A percentile compares a stretch with the other conserved stretches of the same genome.
These are phyloP conservation scores for Alternaria ethzedia DNA, from an alignment of 2,329 filamentous ascomycete species.

Conservation along the genomic window DNA sequence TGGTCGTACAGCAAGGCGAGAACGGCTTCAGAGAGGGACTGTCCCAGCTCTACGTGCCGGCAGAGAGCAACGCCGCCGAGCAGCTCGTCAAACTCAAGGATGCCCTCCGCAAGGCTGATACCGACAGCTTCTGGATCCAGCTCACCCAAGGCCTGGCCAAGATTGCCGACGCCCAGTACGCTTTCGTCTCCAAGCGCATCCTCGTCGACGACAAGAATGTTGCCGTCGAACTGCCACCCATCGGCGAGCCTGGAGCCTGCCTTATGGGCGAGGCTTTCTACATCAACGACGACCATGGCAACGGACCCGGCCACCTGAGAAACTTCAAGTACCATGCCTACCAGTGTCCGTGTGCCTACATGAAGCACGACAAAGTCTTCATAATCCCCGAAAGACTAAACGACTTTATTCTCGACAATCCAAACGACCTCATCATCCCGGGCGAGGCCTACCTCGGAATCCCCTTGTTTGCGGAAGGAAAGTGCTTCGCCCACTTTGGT, in stretches of 20 bases:
- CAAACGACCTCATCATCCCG: constrained; percentile 65
- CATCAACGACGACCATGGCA: constrained; percentile 65
- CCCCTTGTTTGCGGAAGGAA: constrained; percentile 68
- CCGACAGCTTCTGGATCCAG: constrained; percentile 68
- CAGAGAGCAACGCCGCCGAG: constrained; percentile 68
- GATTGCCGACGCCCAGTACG: constrained; percentile 70
- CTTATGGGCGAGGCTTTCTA: constrained; percentile 71
- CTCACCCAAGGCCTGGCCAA: constrained; percentile 69
- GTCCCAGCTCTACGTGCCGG: constrained; percentile 43
- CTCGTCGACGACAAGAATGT: constrained; percentile 64
- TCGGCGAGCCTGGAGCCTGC: constrained; percentile 67
- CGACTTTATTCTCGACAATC: constrained; percentile 66
- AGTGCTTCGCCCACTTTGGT: constrained; percentile 74
- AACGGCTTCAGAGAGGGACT: constrained; percentile 51
- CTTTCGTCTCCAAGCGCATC: constrained; percentile 71
- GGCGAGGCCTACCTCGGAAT: constrained; percentile 72
- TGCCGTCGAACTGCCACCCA: constrained; percentile 65
- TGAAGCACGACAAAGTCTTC: constrained; percentile 75
- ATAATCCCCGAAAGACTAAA: constrained; percentile 68
- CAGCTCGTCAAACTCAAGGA: constrained; percentile 65
- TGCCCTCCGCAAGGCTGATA: constrained; percentile 59
- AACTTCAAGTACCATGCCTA: constrained; percentile 71
- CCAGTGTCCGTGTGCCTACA: constrained; percentile 69
- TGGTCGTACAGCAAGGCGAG: constrained; percentile 54
- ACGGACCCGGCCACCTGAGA: constrained; percentile 57